Base-by-base conservation (phyloP, 2,329 filamentous ascomycete species). In the Amauroascus niger region DNA sequence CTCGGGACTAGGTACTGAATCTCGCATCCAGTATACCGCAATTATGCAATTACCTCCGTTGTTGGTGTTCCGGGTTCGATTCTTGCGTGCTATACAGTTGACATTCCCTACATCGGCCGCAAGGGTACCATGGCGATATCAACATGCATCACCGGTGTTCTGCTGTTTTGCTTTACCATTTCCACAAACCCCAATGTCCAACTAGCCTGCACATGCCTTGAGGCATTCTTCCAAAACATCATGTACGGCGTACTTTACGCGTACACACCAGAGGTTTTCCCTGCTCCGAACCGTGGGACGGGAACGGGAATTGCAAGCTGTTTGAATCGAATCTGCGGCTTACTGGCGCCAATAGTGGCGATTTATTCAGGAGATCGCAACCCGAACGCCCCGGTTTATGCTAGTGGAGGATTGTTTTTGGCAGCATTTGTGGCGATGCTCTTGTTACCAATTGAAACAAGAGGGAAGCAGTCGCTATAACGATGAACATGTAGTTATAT, bases 1-100 rank as follows among this genome's bases (percentile, higher is more conserved):
- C 65, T n/a, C 14, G 14, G 14, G 16, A 7, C 37, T 8, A 11
- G 22, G 35, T 14, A 32, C 52, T 57, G 18, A 57, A 16, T 18
- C 7, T n/a, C 14, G 8, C 64, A 67, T 49, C 66, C 69, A 45
- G 73, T 69, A 46, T 94, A 93, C 72, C 83, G 86, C 57, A 88
- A 88, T 74, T 91, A 89, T 67, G 83, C 83, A 66, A 89, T 94
- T 66, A 88, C 86, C 14, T 86, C 84, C 39, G 73, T 88, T 35
- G 79, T 83, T 46, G 87, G 88, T 37, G 81, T 93, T 1, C 88
- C 87, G 0, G 88, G 88, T 20, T 86, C 83, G 46, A 70, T 93
- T 18, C 73, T 91, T 8, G 88, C 84, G 14, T 85, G 83, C 56
- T 87, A 79, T 62, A 81, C 85, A 1, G 87, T 94, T 55, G 77